Evolutionary conservation across 352 stramenopile genomes (phyloP).

Genomic region (Phytopythium sindhum): DNA sequence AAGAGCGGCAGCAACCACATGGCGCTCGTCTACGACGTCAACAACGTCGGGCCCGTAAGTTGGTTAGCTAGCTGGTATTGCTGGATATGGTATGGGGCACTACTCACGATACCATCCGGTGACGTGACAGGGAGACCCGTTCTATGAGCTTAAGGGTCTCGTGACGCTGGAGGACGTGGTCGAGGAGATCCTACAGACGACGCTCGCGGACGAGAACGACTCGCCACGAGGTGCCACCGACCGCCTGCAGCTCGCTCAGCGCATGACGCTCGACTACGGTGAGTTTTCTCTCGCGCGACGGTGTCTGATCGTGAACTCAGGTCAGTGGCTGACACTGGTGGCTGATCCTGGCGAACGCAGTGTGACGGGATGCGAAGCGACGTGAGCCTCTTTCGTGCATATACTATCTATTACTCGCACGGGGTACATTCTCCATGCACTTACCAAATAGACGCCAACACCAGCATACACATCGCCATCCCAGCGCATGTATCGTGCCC

Average conservation of each 20-base stretch:
- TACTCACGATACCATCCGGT: neutral
- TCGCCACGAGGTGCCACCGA: slow-evolving; percentile 38
- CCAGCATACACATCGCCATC: too few relatives aligned
- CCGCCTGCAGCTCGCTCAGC: slow-evolving; percentile 46
- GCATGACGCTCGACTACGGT: slow-evolving; percentile 62
- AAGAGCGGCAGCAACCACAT: slow-evolving; percentile 71
- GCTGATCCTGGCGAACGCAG: neutral
- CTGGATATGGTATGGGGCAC: neutral
- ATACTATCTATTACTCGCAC: neutral
- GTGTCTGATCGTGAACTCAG: neutral
- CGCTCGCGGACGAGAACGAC: slow-evolving; percentile 96
- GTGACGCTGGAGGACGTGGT: slow-evolving; percentile 99
- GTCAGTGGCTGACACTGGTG: neutral
- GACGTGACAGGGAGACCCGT: slow-evolving; percentile 78
- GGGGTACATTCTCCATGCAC: neutral
- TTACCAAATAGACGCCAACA: too few relatives aligned
- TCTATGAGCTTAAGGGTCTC: slow-evolving; percentile 96
- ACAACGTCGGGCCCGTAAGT: slow-evolving; percentile 77
- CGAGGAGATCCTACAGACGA: slow-evolving; percentile 95
- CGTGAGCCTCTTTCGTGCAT: neutral
- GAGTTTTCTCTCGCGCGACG: slow-evolving; percentile 8
- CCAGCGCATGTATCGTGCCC: neutral
- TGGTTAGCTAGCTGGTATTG: slow-evolving; percentile 14
- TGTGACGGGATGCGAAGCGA: neutral
- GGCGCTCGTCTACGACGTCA: slow-evolving; percentile 73